phyloP scores from a whole-genome alignment of 345 rosid species.

The Citrus sinensis region DVS_A1.0 CM039165.1:33579501-33580000 shows the following conservation, averaged over 20 bases:
- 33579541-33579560: background rate
- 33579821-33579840: too few species aligned
- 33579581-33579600: slow-evolving; percentile 67
- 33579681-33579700: background rate
- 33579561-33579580: slow-evolving; percentile 10
- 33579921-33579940: background rate
- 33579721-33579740: background rate
- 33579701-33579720: background rate
- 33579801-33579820: background rate
- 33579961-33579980: background rate
- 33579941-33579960: background rate
- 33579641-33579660: slow-evolving; percentile 93
- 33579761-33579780: background rate
- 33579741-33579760: background rate
- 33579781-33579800: background rate
- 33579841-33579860: background rate
- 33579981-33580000: background rate
- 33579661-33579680: slow-evolving; percentile 67
- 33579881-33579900: background rate
- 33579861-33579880: too few species aligned
- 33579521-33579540: background rate
- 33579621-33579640: slow-evolving; percentile 93
- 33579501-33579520: background rate
- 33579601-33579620: slow-evolving; percentile 71
- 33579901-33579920: background rate